Conservation (phyloP, 192 early-diverging fungal genomes). For the Mortierella claussenii region DNA sequence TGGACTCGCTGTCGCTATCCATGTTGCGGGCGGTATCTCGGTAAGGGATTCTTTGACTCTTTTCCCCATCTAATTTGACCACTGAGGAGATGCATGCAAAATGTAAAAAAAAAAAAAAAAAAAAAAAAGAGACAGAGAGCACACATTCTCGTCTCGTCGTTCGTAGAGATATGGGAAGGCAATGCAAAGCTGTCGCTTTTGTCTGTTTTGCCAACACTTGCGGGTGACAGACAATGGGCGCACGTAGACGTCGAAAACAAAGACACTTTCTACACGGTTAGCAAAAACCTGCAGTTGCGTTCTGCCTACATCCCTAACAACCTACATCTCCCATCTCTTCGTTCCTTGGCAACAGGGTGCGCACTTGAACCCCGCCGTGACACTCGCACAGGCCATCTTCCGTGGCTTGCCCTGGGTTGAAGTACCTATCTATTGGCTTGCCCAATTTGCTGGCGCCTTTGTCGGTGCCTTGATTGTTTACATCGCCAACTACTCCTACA, state of each 20-base stretch:
- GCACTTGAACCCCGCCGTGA: slow-evolving; percentile 80
- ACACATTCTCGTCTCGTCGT: not conserved
- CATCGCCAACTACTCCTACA: slow-evolving; percentile 62
- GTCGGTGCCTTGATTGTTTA: slow-evolving; percentile 70
- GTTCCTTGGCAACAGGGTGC: slow-evolving; percentile 61
- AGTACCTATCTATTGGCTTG: slow-evolving; percentile 68
- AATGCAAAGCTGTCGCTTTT: too few relatives aligned
- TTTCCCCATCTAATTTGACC: not conserved
- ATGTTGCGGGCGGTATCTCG: slow-evolving; percentile 71
- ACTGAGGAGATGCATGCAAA: not conserved
- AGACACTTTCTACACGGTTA: too few relatives aligned
- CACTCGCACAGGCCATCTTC: slow-evolving; percentile 68
- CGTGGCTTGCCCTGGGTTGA: slow-evolving; percentile 73
- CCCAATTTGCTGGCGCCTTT: slow-evolving; percentile 76
- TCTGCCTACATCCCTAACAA: too few relatives aligned
- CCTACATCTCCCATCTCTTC: too few relatives aligned
- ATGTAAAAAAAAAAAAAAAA: too few relatives aligned
- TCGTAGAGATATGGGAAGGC: too few relatives aligned
- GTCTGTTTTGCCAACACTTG: too few relatives aligned
- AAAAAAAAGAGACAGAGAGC: too few relatives aligned
- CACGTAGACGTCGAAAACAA: too few relatives aligned
- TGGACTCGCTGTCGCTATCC: slow-evolving; percentile 71
- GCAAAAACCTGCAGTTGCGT: too few relatives aligned
- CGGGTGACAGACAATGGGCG: too few relatives aligned
- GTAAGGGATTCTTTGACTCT: slow-evolving; percentile 32